These are phyloP conservation scores for Zymoseptoria tritici DNA, from an alignment of 2,329 filamentous ascomycete genomes.

Conservation along the genomic window DNA sequence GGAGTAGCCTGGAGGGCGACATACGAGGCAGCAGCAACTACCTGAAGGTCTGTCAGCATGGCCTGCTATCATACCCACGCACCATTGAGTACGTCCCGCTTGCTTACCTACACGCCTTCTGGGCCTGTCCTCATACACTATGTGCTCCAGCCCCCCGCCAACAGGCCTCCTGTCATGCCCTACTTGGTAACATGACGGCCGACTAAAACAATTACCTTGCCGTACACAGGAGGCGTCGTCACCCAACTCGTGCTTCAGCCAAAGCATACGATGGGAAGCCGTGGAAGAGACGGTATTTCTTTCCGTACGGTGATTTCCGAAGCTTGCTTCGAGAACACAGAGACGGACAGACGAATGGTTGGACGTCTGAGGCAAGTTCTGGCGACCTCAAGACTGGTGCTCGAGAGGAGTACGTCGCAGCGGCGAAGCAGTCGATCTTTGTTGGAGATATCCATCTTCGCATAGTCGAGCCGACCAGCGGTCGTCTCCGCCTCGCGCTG, in stretches of 20 bases:
- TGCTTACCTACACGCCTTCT: neutral
- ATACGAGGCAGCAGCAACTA: neutral
- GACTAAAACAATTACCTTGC: too few relatives aligned
- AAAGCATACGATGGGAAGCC: too few relatives aligned
- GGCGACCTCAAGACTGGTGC: constrained; percentile 79
- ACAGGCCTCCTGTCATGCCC: neutral
- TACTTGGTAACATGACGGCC: too few relatives aligned
- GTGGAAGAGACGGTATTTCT: too few relatives aligned
- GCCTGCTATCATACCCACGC: too few relatives aligned
- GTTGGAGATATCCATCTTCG: constrained; percentile 69
- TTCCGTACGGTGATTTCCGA: too few relatives aligned
- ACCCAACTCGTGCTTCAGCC: too few relatives aligned
- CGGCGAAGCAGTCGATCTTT: constrained; percentile 87
- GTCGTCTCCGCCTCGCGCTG: constrained; percentile 83
- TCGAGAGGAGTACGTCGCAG: constrained; percentile 80
- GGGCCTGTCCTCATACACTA: neutral
- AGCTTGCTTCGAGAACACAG: too few relatives aligned
- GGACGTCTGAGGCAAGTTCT: constrained; percentile 27
- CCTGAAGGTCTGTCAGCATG: neutral
- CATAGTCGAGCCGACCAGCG: constrained; percentile 70
- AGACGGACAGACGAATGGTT: too few relatives aligned
- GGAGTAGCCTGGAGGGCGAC: too few relatives aligned
- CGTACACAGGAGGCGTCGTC: too few relatives aligned
- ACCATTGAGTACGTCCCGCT: neutral
- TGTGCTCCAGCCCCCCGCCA: too few relatives aligned